Evolutionary conservation across 192 early-diverging fungal genomes (phyloP).

Genomic region (Umbelopsis ramanniana): DNA sequence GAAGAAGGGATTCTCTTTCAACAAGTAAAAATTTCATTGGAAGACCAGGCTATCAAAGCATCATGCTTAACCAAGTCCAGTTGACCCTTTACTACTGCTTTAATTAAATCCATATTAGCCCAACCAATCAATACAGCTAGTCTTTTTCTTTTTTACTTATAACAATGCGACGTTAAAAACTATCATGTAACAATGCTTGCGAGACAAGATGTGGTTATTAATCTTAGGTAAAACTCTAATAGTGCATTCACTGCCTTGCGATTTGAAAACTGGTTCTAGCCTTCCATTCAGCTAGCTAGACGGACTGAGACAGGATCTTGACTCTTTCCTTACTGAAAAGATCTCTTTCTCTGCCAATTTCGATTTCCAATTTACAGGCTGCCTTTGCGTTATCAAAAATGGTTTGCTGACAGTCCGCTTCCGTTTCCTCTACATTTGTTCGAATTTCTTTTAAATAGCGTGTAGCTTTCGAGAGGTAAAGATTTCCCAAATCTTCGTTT

Average conservation of each 20-base stretch:
- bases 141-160: slow-evolving; percentile 1
- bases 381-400: neutral
- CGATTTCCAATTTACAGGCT: neutral
- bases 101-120: slow-evolving; percentile 20
- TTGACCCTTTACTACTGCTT: neutral
- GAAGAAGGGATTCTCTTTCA: slow-evolving; percentile 75
- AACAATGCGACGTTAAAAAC: neutral
- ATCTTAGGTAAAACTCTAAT: too few species aligned
- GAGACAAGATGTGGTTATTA: neutral
- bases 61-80: neutral
- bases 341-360: neutral
- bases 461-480: neutral
- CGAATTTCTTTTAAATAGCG: neutral
- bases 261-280: too few species aligned
- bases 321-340: neutral
- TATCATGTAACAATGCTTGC: neutral
- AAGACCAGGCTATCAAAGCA: slow-evolving; percentile 2
- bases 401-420: neutral
- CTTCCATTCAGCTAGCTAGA: neutral
- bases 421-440: neutral
- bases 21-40: slow-evolving; percentile 41
- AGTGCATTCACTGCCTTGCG: too few species aligned
- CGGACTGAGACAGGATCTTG: neutral
- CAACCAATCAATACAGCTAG: slow-evolving; percentile 18
- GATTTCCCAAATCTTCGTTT: neutral